A percentile compares a stretch with the other conserved stretches of the same genome.
These are phyloP conservation scores for Rhynchospora pubera DNA, from an alignment of 176 grass and related monocot species.

Conservation along the genomic window DNA sequence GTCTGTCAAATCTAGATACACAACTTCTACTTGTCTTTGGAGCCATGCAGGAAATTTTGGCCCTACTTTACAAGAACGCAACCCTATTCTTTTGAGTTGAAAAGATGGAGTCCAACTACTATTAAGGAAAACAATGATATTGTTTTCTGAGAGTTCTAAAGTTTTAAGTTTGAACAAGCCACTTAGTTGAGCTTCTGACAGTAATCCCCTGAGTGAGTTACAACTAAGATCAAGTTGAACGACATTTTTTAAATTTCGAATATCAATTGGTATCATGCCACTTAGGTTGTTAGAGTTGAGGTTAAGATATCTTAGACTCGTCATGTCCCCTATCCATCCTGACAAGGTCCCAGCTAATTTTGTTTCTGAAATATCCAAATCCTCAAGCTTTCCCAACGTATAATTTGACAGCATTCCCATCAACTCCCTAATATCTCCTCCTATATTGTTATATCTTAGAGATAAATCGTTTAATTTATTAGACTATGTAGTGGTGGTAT, in stretches of 20 bases:
- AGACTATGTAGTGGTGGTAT: neutral
- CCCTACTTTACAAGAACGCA: neutral
- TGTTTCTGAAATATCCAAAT: too few species aligned
- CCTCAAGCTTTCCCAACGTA: neutral
- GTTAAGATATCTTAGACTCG: too few species aligned
- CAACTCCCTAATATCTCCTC: neutral
- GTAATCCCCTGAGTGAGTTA: too few species aligned
- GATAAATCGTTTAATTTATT: neutral
- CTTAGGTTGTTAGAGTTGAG: too few species aligned
- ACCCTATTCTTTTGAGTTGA: too few species aligned
- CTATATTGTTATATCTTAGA: neutral
- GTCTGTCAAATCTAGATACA: neutral
- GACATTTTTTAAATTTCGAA: neutral
- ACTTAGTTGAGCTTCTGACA: neutral
- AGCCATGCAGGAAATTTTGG: neutral
- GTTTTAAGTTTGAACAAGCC: neutral
- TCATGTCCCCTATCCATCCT: too few species aligned
- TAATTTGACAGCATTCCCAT: neutral
- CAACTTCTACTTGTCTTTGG: neutral
- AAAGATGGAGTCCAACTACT: too few species aligned
- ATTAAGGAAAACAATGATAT: neutral
- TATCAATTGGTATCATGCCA: neutral
- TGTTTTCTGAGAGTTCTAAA: neutral
- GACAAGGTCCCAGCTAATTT: too few species aligned
- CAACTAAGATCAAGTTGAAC: too few species aligned